Evolutionary conservation across 2,329 filamentous ascomycete species (phyloP), one percentile per base, ranked within the genome.

Genomic region (Paecilomyces sp.): DNA sequence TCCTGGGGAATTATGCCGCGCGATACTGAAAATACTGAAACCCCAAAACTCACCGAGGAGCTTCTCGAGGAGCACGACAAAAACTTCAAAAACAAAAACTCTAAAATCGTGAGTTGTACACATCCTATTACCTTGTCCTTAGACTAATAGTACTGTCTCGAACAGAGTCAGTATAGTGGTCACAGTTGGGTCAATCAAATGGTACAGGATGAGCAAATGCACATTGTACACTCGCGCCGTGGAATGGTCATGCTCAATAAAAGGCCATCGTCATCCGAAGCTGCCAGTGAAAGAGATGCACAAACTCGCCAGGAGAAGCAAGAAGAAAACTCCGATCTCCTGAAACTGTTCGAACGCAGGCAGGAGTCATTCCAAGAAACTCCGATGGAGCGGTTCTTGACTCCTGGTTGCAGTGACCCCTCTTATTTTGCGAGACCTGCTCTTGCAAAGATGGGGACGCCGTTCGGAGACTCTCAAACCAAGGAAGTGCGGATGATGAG

Each of bases 361-460:
- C 28, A 59, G n/a, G 59, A 53, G 28, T 53, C 31, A 5, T 62
- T 54, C n/a, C 58, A 56, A 3, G 64, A 63, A 9, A 61, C 57
- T 5, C 68, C 68, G 3, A 55, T 70, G 12, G 67, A 70, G 28
- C 65, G 68, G 5, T 69, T 66, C 47, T 58, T 70, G 5, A 67
- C 65, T 1, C 65, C 64, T 30, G 67, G 64, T 28, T 60, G 59
- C 15, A 64, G 62, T 53, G 66, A 67, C 25, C 66, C 62, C 7
- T 60, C 59, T 13, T 64, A 62, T 53, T 62, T 65, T 30, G 58
- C 58, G 13, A 59, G 62, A 51, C 53, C 58, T 4, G 62, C 65
- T 24, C 52, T 69, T 9, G 61, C 57, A 3, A 54, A 62, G 9
- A 53, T 64, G 55, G 63, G 55, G 1, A 58, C 59, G 22, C 55